Percentiles rank a stretch among this genome's conserved stretches.
Evolutionary conservation across 2,329 filamentous ascomycete species (phyloP).

Genomic region (Alternaria rosae): DNA sequence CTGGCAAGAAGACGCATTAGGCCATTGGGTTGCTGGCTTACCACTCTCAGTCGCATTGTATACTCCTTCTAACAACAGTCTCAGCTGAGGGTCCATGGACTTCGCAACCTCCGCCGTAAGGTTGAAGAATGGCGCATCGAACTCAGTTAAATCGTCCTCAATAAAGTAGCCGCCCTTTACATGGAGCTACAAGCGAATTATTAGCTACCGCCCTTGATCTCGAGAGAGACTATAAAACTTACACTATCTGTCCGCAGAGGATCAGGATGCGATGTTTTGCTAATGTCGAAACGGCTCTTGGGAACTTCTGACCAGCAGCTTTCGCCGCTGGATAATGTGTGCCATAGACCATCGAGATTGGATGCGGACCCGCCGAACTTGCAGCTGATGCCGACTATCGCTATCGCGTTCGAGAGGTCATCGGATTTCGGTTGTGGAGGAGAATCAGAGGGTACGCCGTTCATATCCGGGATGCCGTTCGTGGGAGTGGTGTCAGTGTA

Average conservation of each 20-base stretch:
- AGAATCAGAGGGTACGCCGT: not conserved
- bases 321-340: not conserved
- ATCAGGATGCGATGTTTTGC: not conserved
- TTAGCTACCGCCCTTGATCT: not conserved
- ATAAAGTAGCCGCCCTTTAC: not conserved
- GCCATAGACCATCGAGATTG: not conserved
- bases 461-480: not conserved
- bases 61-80: not conserved
- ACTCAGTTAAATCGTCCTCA: not conserved
- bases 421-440: not conserved
- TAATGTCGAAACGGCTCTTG: not conserved
- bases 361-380: not conserved
- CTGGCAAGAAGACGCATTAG: not conserved
- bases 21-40: not conserved
- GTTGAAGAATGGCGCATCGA: slow-evolving; percentile 1
- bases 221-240: not conserved
- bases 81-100: slow-evolving; percentile 3
- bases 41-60: slow-evolving; percentile 1
- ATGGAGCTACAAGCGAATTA: not conserved
- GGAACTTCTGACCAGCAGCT: not conserved
- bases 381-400: not conserved
- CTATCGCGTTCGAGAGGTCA: not conserved
- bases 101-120: not conserved
- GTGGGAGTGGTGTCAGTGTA: not conserved
- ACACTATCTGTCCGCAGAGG: not conserved